Conservation (phyloP, 805 yeast genomes). For the Kodamaea nitidulidarum region DNA sequence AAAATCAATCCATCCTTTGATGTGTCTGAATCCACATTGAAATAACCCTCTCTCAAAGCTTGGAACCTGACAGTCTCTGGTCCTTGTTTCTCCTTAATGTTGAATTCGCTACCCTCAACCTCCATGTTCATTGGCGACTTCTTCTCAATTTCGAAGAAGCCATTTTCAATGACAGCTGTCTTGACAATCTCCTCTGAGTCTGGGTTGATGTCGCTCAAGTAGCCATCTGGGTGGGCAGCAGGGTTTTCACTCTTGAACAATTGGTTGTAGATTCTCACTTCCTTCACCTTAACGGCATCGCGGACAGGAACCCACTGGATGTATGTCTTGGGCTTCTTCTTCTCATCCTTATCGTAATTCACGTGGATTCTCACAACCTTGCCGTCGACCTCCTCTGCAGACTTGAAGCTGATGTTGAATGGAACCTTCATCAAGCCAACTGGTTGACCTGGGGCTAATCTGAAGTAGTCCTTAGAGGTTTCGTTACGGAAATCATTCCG, state of each 20-base stretch:
- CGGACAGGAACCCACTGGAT: constrained; percentile 94
- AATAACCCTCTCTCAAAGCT: constrained; percentile 94
- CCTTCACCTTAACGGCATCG: constrained; percentile 52
- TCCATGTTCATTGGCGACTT: constrained; percentile 74
- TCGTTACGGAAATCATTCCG: constrained; percentile 73
- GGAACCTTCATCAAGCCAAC: constrained; percentile 95
- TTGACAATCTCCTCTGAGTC: constrained; percentile 66
- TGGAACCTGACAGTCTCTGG: constrained; percentile 92
- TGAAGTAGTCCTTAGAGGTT: constrained; percentile 70
- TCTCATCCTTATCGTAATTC: constrained; percentile 67
- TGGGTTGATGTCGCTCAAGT: constrained; percentile 75
- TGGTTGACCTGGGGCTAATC: constrained; percentile 90
- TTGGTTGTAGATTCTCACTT: constrained; percentile 84
- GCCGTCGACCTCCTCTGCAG: constrained; percentile 60
- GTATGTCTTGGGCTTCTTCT: constrained; percentile 87
- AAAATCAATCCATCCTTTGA: constrained; percentile 59
- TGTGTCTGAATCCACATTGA: constrained; percentile 82
- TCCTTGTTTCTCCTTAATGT: constrained; percentile 61
- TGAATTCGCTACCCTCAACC: constrained; percentile 58
- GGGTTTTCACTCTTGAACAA: constrained; percentile 92
- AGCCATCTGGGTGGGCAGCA: constrained; percentile 81
- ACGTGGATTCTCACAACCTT: constrained; percentile 68
- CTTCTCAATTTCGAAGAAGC: constrained; percentile 60
- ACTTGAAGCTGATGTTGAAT: constrained; percentile 66
- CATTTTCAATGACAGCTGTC: constrained; percentile 71